These are phyloP conservation scores for Wickerhamomyces xylosicus DNA, from an alignment of 805 yeast genomes.

Conservation along the genomic window DNA sequence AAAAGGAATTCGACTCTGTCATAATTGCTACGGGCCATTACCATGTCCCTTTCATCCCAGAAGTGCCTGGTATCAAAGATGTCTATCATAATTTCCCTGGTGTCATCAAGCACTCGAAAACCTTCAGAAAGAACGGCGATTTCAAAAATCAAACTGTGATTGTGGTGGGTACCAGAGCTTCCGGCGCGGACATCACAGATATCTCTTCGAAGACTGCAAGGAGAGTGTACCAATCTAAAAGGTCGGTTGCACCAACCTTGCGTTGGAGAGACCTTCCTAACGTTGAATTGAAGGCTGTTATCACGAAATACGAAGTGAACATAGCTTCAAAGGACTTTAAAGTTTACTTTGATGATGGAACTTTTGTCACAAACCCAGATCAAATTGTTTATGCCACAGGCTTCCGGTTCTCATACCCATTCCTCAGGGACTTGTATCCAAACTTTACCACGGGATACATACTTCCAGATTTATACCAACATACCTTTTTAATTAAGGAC, in stretches of 20 bases:
- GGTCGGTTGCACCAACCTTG: conserved; percentile 26
- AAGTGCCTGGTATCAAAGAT: conserved; percentile 33
- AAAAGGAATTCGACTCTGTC: conserved; percentile 28
- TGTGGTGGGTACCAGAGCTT: conserved; percentile 57
- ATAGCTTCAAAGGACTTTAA: conserved; percentile 13
- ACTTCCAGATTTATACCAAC: conserved; percentile 23
- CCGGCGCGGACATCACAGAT: conserved; percentile 49
- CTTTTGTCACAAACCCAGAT: conserved; percentile 34
- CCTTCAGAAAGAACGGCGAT: conserved; percentile 13
- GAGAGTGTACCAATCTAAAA: conserved; percentile 24
- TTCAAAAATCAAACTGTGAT: conserved; percentile 28
- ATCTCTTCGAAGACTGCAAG: conserved; percentile 6
- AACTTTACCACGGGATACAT: conserved; percentile 19
- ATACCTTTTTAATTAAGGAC: conserved; percentile 24
- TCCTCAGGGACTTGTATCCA: conserved; percentile 23
- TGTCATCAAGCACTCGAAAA: conserved; percentile 22
- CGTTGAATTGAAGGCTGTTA: conserved; percentile 27
- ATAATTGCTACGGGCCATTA: conserved; percentile 49
- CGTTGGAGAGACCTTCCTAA: conserved; percentile 16
- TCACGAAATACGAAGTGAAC: conserved; percentile 23
- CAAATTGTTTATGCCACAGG: conserved; percentile 66
- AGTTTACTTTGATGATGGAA: conserved; percentile 36
- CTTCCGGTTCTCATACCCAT: conserved; percentile 50
- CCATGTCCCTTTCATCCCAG: conserved; percentile 43
- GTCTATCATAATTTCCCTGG: conserved; percentile 8